Conservation (phyloP, 2,329 filamentous ascomycete genomes). For the Magnaporthiopsis poae region DNA sequence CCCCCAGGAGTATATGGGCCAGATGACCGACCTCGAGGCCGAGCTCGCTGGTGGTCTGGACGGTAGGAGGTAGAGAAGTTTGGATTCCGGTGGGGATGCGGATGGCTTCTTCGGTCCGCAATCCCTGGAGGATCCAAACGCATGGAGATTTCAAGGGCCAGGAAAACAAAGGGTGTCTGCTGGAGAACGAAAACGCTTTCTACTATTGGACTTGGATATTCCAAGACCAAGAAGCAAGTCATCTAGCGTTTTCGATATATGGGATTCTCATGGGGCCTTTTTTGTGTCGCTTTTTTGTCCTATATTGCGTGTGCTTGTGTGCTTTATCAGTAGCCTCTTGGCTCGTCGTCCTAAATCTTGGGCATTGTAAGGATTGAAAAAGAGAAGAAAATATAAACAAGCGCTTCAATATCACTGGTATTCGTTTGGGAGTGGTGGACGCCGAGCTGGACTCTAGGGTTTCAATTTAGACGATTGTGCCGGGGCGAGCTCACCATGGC, state of each 20-base stretch:
- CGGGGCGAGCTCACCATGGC: too few relatives aligned
- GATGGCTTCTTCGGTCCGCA: background rate
- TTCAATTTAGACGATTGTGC: too few relatives aligned
- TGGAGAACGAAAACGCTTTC: too few relatives aligned
- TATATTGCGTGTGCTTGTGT: background rate
- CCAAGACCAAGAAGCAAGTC: background rate
- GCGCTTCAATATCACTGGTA: too few relatives aligned
- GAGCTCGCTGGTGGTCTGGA: slow-evolving; percentile 53
- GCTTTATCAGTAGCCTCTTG: background rate
- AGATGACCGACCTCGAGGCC: slow-evolving; percentile 43
- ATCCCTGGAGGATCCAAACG: background rate
- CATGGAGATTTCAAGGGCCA: background rate
- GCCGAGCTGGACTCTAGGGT: too few relatives aligned
- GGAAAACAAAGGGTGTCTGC: too few relatives aligned
- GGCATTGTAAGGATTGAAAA: too few relatives aligned
- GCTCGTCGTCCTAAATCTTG: too few relatives aligned
- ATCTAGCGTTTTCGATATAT: background rate
- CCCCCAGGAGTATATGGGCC: slow-evolving; percentile 46
- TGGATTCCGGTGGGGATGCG: too few relatives aligned
- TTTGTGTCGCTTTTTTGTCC: background rate
- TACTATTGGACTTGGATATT: background rate
- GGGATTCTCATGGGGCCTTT: background rate
- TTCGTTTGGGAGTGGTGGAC: too few relatives aligned
- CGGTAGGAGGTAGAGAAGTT: slow-evolving; percentile 22
- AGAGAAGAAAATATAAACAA: too few relatives aligned